Evolutionary conservation across 805 yeast genomes (phyloP), one percentile per base, ranked within the genome.

Genomic region (Saturnispora sanitii): DNA sequence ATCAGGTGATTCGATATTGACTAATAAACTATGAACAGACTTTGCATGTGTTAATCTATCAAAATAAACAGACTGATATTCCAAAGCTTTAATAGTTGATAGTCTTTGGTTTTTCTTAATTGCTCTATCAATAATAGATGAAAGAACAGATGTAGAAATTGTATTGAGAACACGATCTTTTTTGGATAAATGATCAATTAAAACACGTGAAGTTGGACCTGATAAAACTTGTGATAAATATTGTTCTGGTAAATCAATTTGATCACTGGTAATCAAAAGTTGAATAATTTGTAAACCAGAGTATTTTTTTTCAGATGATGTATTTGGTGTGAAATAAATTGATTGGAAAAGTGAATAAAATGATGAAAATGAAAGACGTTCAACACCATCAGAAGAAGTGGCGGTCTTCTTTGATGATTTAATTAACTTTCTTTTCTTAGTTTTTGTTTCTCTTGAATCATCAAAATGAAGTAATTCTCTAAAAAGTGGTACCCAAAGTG

Each of bases 311-410:
- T 88, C 96, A 25, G 79, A 74, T 1, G 96, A 86, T 0, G 95
- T 69, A 48, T 79, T 75, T 28, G 75, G 76, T 4, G 83, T 67
- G 50, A 90, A 88, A 45, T 83, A 74, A 4, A 82, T 71, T 51
- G 86, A 92, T 55, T 90, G 96, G 13, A 90, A 78, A 3, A 70
- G 65, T 49, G 76, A 73, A 94, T 95, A 87, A 57, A 90, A 87
- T 40, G 83, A 92, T 7, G 65, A 57, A 31, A 75, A 54, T 3
- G 66, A 57, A 21, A 75, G 57, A 15, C 26, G 26, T 16, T 40
- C 42, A 18, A 20, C n/a, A 11, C 23, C 12, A 5, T 19, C 13
- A 12, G 21, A 6, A 15, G 33, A 13, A 23, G 33, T 26, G 18
- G 50, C 7, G 4, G 6, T 6, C 19, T 18, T 19, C 15, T 32